Evolutionary conservation across 1,284 basidiomycete genomes (phyloP), one percentile per base, ranked within the genome.

Genomic region (Ganoderma boninense): DNA sequence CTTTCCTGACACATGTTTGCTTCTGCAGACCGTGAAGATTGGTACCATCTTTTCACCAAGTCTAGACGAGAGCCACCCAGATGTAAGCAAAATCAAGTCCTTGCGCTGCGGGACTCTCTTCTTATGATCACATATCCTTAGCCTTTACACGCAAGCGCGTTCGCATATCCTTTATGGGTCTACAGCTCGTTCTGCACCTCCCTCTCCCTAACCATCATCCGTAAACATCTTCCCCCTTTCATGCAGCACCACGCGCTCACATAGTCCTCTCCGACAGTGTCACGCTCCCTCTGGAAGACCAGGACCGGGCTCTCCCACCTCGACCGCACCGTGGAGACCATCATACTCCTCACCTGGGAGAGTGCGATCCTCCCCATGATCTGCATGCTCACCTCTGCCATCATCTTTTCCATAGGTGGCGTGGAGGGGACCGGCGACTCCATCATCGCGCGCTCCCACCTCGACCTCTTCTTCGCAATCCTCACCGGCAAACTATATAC

Each of bases 401-500:
- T 77, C 35, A 72, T 87, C 18, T 86, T 84, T 71, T 81, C 84
- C 71, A 79, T 79, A 14, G 76, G 77, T 62, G 78, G 82, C 20
- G 85, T 86, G 65, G 3, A 56, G 40, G 57, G 42, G 62, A 20
- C 26, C 40, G 54, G 26, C 29, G 7, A 23, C 32, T 64, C 64
- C 49, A 3, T 49, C 46, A 32, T 54, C 72, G 26, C 75, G 29
- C 69, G 72, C 26, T 77, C 80, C 61, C 83, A 87, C 70, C 80
- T 87, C 20, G 82, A 86, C 62, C 73, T 87, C 4, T 83, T 87
- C 72, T 87, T 88, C 74, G 79, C 85, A 46, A 74, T 88, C 23
- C 77, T 87, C 66, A 85, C 85, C 1, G 87, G 85, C 56, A 88
- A 88, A 74, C 80, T 88, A 68, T 87, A 87, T 71, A 80, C 82